A percentile compares a stretch with the other conserved stretches of the same genome.
These are phyloP conservation scores for Chrysoporthe deuterocubensis DNA, from an alignment of 2,329 filamentous ascomycete genomes.

Conservation along the genomic window DNA sequence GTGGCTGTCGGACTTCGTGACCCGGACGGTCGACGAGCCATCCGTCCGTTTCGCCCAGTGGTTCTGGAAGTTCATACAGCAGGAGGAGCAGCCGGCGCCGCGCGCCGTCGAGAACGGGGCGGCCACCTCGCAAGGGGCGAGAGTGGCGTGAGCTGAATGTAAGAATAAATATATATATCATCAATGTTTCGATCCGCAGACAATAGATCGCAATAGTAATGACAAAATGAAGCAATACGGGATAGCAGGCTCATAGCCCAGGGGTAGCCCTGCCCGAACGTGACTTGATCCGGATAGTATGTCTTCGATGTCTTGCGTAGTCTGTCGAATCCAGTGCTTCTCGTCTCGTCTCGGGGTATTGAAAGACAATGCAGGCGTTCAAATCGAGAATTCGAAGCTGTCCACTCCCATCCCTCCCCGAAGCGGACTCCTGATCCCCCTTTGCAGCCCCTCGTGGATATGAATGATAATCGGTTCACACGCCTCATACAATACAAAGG, in stretches of 20 bases:
- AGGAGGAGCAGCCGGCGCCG: constrained; percentile 23
- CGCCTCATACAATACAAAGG: no score
- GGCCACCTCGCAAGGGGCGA: neutral
- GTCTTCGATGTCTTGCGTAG: neutral
- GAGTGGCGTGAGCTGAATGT: neutral
- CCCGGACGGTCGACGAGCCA: constrained; percentile 61
- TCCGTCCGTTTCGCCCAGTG: constrained; percentile 61
- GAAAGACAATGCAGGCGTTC: neutral
- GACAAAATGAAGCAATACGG: neutral
- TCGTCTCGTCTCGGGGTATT: neutral
- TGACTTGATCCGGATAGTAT: neutral
- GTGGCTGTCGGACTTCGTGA: constrained; percentile 61
- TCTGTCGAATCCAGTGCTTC: neutral
- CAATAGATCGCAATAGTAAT: neutral
- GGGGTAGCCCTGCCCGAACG: neutral
- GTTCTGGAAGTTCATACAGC: constrained; percentile 56
- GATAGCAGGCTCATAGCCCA: neutral
- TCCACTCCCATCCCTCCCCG: no score
- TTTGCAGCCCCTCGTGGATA: no score
- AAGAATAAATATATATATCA: no score
- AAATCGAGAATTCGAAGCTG: no score
- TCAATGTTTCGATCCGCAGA: no score
- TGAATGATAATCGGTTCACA: no score
- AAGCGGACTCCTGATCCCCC: no score
- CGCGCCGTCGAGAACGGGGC: constrained; percentile 5